Percentiles rank a stretch among this genome's conserved stretches.
Evolutionary conservation across 768 basidiomycete genomes (phyloP).

Genomic region (Agrocybe praecox): DNA sequence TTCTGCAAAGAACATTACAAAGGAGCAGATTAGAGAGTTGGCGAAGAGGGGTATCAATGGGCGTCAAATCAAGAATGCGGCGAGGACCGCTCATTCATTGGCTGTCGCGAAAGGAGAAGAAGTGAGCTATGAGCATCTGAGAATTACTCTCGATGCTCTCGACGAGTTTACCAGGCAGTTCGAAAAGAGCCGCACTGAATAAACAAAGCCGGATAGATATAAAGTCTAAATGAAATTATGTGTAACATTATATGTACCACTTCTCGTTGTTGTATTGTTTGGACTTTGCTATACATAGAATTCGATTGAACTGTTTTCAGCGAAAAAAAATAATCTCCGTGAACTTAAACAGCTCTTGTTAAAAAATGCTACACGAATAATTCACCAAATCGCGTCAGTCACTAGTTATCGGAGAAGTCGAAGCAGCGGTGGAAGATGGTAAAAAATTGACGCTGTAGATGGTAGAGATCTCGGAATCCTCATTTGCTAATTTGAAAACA

Average conservation of each 20-base stretch:
- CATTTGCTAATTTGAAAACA: background rate
- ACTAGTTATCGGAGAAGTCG: no score
- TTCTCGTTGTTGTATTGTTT: no score
- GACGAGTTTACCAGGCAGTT: constrained; percentile 59
- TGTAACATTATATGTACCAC: no score
- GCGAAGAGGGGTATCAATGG: constrained; percentile 60
- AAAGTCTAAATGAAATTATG: no score
- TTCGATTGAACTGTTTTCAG: no score
- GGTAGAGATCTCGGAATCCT: constrained; percentile 14
- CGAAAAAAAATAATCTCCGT: no score
- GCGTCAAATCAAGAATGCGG: constrained; percentile 71
- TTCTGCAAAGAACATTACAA: constrained; percentile 33
- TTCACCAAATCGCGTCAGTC: no score
- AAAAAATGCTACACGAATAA: no score
- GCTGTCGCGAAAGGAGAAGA: constrained; percentile 50
- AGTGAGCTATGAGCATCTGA: constrained; percentile 51
- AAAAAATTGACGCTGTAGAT: constrained; percentile 14
- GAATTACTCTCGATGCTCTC: constrained; percentile 63
- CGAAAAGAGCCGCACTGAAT: constrained; percentile 17
- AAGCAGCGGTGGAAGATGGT: background rate
- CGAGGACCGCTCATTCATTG: constrained; percentile 63
- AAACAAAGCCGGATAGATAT: no score
- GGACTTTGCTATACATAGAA: no score
- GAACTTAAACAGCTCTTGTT: no score
- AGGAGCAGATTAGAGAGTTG: constrained; percentile 45